These are phyloP conservation scores for Aspergillus uvarum DNA, from an alignment of 2,329 filamentous ascomycete species.

Conservation along the genomic window DNA sequence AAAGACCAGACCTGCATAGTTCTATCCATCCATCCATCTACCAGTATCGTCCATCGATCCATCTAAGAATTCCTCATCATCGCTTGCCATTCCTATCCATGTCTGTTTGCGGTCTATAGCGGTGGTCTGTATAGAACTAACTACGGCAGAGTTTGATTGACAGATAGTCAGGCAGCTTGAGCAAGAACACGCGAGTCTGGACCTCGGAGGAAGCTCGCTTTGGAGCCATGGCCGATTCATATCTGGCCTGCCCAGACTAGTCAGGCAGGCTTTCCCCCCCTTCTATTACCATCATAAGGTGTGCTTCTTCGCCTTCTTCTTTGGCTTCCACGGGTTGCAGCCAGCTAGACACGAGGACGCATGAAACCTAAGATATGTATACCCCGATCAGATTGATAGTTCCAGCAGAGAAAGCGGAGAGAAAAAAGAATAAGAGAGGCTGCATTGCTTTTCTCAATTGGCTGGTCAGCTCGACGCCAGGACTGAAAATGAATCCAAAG, in stretches of 20 bases:
- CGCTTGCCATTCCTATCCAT: neutral
- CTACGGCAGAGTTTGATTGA: neutral
- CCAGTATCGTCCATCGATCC: neutral
- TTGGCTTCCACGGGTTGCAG: neutral
- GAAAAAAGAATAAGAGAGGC: conserved; percentile 20
- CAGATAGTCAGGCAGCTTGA: neutral
- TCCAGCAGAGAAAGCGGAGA: conserved; percentile 14
- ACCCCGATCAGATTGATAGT: neutral
- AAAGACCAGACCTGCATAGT: neutral
- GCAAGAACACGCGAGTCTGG: neutral
- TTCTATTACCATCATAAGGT: no score
- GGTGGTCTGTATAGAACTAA: neutral
- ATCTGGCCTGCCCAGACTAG: neutral
- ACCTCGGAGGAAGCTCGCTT: neutral
- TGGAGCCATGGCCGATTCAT: neutral
- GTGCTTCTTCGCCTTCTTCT: no score
- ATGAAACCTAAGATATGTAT: neutral
- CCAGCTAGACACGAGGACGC: conserved; percentile 11
- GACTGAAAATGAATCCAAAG: conserved; percentile 3
- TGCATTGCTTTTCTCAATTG: conserved; percentile 12
- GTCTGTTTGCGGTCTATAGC: neutral
- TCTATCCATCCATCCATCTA: neutral
- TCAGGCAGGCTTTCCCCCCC: neutral
- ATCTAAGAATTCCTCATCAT: neutral
- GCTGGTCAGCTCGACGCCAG: conserved; percentile 15